Conservation (phyloP, 139 green algal species). For the Axilococcus clingmanii region DNA sequence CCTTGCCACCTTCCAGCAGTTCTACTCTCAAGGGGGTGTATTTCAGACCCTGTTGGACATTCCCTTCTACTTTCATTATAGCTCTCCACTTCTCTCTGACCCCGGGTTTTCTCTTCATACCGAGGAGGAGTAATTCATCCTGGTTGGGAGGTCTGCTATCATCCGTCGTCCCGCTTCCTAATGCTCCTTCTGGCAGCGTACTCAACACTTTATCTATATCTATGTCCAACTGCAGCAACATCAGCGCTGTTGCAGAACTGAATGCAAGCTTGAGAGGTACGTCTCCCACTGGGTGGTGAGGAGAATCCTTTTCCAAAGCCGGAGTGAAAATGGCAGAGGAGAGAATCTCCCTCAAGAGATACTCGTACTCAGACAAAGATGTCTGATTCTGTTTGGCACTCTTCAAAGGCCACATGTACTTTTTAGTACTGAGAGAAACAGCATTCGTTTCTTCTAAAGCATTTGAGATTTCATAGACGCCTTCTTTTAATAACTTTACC, state of each 20-base stretch:
- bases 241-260: neutral
- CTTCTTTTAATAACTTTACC: neutral
- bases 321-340: too few relatives aligned
- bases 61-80: neutral
- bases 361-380: too few relatives aligned
- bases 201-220: neutral
- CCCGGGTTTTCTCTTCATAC: neutral
- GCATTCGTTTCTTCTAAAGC: too few relatives aligned
- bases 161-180: neutral
- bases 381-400: too few relatives aligned
- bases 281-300: too few relatives aligned
- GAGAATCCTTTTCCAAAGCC: too few relatives aligned
- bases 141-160: neutral
- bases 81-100: neutral
- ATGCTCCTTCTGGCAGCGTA: neutral
- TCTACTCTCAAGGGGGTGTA: neutral
- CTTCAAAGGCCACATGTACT: too few relatives aligned
- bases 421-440: too few relatives aligned
- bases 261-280: neutral
- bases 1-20: too few relatives aligned
- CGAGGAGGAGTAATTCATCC: neutral
- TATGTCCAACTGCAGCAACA: slow-evolving; percentile 1
- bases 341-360: too few relatives aligned
- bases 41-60: neutral
- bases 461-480: neutral